Conservation (phyloP, 331 rosid species). For the Arachis monticola region DNA sequence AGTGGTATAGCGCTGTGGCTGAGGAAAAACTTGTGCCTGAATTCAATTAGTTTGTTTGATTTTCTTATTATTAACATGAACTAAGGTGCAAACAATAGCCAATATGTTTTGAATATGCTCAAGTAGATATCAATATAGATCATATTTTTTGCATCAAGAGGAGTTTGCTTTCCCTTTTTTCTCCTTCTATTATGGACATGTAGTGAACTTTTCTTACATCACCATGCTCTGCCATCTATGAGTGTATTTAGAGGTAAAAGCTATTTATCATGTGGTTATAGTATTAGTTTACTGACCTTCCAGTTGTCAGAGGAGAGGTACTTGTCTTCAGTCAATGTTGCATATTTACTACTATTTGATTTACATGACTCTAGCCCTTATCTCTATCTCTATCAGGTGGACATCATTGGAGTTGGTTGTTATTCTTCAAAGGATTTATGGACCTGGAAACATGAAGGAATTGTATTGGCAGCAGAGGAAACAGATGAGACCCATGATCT, state of each 20-base stretch:
- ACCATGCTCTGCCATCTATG: conserved; percentile 19
- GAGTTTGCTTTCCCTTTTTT: conserved; percentile 16
- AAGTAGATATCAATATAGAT: conserved; percentile 16
- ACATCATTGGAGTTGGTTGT: conserved; percentile 96
- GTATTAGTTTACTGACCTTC: conserved; percentile 28
- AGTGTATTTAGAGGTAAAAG: conserved; percentile 2
- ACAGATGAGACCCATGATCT: conserved; percentile 88
- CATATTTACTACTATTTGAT: conserved; percentile 23
- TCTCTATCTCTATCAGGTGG: conserved; percentile 66
- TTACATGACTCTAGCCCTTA: conserved; percentile 4
- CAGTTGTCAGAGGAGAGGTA: conserved; percentile 5
- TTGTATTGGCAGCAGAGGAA: conserved; percentile 87
- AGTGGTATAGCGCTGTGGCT: neutral
- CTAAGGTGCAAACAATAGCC: neutral
- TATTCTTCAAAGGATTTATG: conserved; percentile 95
- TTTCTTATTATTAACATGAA: conserved; percentile 1
- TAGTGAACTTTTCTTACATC: conserved; percentile 28
- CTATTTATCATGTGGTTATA: conserved; percentile 14
- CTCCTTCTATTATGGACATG: conserved; percentile 12
- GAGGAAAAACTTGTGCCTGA: conserved; percentile 3
- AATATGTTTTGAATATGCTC: conserved; percentile 20
- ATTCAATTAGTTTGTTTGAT: neutral
- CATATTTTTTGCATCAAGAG: conserved; percentile 29
- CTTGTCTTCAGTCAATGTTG: conserved; percentile 17
- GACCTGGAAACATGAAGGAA: conserved; percentile 96